phyloP scores from a whole-genome alignment of 768 basidiomycete genomes.

The Mycena latifolia region DNA sequence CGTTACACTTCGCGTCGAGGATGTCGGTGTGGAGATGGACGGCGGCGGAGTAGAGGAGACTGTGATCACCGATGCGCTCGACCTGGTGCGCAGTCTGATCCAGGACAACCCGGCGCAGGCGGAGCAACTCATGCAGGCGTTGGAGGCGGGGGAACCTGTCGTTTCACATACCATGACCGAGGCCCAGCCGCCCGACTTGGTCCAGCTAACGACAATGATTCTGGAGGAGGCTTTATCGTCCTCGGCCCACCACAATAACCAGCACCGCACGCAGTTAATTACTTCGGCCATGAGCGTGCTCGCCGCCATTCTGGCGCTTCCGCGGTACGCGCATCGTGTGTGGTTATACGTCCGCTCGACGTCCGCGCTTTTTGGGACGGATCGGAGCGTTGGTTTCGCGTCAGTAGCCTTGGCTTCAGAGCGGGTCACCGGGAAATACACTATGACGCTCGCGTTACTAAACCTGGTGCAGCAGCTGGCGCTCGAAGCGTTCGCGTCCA shows the following conservation, averaged over 20 bases:
- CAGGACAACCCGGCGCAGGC: constrained; percentile 77
- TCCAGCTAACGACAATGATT: constrained; percentile 85
- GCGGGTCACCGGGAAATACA: constrained; percentile 79
- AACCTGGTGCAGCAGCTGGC: constrained; percentile 83
- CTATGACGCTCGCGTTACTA: constrained; percentile 85
- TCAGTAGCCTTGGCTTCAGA: constrained; percentile 78
- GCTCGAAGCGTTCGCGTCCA: constrained; percentile 74
- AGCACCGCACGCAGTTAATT: constrained; percentile 72
- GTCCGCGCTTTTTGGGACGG: constrained; percentile 79
- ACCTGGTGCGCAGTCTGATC: constrained; percentile 84
- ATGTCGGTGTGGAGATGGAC: constrained; percentile 80
- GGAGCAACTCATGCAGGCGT: constrained; percentile 71
- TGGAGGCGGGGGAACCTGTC: constrained; percentile 70
- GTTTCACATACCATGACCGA: constrained; percentile 66
- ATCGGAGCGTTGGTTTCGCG: constrained; percentile 65
- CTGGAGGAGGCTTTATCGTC: constrained; percentile 82
- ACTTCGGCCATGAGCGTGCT: constrained; percentile 88
- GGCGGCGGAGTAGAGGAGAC: constrained; percentile 67
- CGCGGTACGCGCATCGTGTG: constrained; percentile 82
- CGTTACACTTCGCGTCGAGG: constrained; percentile 67
- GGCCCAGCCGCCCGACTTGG: constrained; percentile 74
- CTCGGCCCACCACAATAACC: constrained; percentile 52
- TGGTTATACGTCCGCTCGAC: constrained; percentile 92
- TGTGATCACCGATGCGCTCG: constrained; percentile 79
- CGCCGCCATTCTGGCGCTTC: constrained; percentile 79